These are phyloP conservation scores for Russula abietina DNA, from an alignment of 768 basidiomycete species.

Conservation along the genomic window DNA sequence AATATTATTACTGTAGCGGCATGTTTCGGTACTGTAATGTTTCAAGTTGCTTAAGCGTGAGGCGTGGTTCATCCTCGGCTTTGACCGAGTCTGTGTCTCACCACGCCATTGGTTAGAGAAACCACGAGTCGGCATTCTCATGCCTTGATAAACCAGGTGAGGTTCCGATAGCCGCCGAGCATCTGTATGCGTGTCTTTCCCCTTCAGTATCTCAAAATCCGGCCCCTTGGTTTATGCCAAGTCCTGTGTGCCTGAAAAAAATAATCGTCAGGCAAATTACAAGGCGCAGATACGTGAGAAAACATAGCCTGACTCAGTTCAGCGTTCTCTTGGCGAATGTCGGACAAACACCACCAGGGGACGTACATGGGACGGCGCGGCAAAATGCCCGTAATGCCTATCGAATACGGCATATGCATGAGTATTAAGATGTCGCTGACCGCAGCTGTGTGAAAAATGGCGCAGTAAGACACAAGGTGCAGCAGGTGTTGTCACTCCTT, in stretches of 20 bases:
- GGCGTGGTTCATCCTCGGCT: not conserved
- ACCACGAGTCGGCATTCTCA: not conserved
- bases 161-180: not conserved
- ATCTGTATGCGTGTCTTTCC: not conserved
- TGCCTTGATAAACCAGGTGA: not conserved
- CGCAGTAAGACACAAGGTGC: too few species aligned
- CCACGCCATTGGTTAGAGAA: slow-evolving; percentile 1
- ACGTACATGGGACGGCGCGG: not conserved
- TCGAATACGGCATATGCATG: not conserved
- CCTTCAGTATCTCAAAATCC: not conserved
- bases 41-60: not conserved
- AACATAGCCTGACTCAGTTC: not conserved
- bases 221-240: too few species aligned
- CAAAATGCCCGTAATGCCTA: not conserved
- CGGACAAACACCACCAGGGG: not conserved
- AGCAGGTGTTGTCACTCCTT: not conserved
- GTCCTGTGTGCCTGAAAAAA: not conserved
- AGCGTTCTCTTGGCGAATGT: not conserved
- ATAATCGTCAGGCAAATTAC: not conserved
- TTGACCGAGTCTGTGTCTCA: not conserved
- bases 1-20: not conserved
- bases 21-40: not conserved
- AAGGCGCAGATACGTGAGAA: not conserved
- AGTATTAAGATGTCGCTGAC: not conserved
- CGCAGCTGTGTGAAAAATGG: not conserved